Evolutionary conservation across 495 filamentous ascomycete species (phyloP), one percentile per base, ranked within the genome.

Genomic region (Parmelia sp.): DNA sequence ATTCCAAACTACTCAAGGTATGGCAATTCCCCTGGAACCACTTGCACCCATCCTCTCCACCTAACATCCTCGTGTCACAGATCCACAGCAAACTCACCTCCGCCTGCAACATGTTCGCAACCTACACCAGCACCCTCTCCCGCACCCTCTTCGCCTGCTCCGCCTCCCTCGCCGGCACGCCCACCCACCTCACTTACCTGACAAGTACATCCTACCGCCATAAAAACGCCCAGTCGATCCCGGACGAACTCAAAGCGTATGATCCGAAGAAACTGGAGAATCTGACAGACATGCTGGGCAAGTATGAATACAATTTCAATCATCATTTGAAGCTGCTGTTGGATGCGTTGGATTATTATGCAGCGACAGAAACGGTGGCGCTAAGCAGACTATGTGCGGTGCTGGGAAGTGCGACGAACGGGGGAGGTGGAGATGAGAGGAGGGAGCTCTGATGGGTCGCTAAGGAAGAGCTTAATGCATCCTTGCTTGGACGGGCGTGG

Each of bases 341-440:
- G 58, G 93, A 97, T 74, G 90, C 90, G 57, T 76, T 98, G 69
- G 96, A 97, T 68, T 96, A 97, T 74, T 96, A 96, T 68, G 94
- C 94, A 2, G 93, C 92, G 0, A 98, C 94, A 4, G 94, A 98
- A 77, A 97, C 94, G 67, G 94, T 97, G 36, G 94, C 96, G 31
- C 77, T 97, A 64, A 75, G 96, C 63, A 90, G 93, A 63, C 79
- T 98, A 9, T 92, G 90, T 73, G 89, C 90, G 35, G 74, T 89
- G 66, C 70, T 92, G 70, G 88, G 87, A 64, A 89, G 85, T 47
- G 90, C 88, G 42, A 88, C 84, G 62, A 87, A 90, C 66, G 88
- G 88, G 74, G 66, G 75, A 75, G 66, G 75, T 77, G 14, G 83
- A 82, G 33, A 55, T n/a, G 51, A 58, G 37, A 58, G 55, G 62